Base-by-base conservation (phyloP, 768 basidiomycete genomes). In the Megacollybia marginata region DNA sequence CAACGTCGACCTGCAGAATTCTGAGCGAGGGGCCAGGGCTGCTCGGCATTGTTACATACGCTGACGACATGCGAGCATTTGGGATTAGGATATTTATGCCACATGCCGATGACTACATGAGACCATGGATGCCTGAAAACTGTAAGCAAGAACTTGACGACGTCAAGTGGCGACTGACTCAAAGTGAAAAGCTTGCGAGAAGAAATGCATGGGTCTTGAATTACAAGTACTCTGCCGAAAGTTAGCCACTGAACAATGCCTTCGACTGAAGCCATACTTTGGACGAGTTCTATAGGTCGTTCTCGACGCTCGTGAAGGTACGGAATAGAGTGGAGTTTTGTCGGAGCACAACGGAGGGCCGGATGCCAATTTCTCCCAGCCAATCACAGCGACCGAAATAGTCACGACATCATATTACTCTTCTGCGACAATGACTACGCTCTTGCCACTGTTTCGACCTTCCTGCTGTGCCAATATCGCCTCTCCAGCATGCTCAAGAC, bases 1-100 rank as follows among this genome's bases (percentile, higher is more conserved):
- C 53, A 28, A 92, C 91, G 65, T 92, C 90, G 23, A 28, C 23
- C 23, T 28, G 23, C 6, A 28, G 23, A 28, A 28, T 28, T 28
- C 23, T 28, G 6, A 28, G 23, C 23, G 23, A 28, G 23, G 6
- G 2, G 23, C 23, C 23, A 28, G 6, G 23, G 2, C 23, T 28
- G 23, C 6, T 3, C 6, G 4, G 23, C 4, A 28, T 28, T 28
- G 23, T 6, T 28, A 28, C 23, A 28, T 61, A 92, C 78, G 55
- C 86, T 88, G 56, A 91, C 73, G 56, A 92, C 91, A 64, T 92
- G 91, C 19, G 86, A 79, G 68, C 90, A 92, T 60, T 88, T 88
- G 48, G 92, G 86, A 65, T 95, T 95, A 47, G 93, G 93, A 67
- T 96, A 96, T 75, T 96, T 96, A 56, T 86, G 84, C 87, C 91